Conservation (phyloP, 441 rosid genomes). For the Theobroma grandiflorum region DNA sequence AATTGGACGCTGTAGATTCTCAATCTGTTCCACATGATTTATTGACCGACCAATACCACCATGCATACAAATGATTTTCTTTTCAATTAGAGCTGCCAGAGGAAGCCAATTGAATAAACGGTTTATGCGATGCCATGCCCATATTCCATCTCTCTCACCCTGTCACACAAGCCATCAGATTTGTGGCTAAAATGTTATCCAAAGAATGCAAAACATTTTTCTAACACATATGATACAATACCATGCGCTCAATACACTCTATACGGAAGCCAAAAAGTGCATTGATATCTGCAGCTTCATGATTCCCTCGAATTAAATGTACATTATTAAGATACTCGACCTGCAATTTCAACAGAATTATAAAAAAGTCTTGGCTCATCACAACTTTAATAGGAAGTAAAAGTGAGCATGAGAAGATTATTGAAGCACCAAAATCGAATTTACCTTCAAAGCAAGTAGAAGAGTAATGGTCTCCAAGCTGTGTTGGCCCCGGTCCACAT, state of each 20-base stretch:
- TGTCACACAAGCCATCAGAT: slow-evolving; percentile 45
- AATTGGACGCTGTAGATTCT: slow-evolving; percentile 92
- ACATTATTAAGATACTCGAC: slow-evolving; percentile 90
- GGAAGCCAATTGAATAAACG: slow-evolving; percentile 99
- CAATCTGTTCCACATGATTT: slow-evolving; percentile 96
- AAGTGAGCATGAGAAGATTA: slow-evolving; percentile 12
- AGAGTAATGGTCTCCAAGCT: slow-evolving; percentile 96
- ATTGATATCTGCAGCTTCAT: slow-evolving; percentile 99
- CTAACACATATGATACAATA: slow-evolving; percentile 40
- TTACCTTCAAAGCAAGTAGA: slow-evolving; percentile 95
- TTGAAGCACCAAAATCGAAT: slow-evolving; percentile 6
- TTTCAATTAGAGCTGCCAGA: slow-evolving; percentile 94
- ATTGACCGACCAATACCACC: slow-evolving; percentile 99
- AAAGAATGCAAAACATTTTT: slow-evolving; percentile 23
- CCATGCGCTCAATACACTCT: slow-evolving; percentile 99
- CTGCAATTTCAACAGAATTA: slow-evolving; percentile 51
- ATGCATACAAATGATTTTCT: slow-evolving; percentile 98
- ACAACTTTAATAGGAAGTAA: slow-evolving; percentile 31
- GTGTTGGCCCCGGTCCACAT: slow-evolving; percentile 99
- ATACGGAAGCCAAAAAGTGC: slow-evolving; percentile 99
- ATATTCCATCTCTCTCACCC: slow-evolving; percentile 99
- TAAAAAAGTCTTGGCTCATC: slow-evolving; percentile 24
- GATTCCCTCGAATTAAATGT: slow-evolving; percentile 97
- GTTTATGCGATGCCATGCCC: slow-evolving; percentile 99
- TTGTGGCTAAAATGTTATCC: slow-evolving; percentile 26